These are phyloP conservation scores for Tolypocladium pustulatum DNA, from an alignment of 2,329 filamentous ascomycete genomes.

Conservation along the genomic window DNA sequence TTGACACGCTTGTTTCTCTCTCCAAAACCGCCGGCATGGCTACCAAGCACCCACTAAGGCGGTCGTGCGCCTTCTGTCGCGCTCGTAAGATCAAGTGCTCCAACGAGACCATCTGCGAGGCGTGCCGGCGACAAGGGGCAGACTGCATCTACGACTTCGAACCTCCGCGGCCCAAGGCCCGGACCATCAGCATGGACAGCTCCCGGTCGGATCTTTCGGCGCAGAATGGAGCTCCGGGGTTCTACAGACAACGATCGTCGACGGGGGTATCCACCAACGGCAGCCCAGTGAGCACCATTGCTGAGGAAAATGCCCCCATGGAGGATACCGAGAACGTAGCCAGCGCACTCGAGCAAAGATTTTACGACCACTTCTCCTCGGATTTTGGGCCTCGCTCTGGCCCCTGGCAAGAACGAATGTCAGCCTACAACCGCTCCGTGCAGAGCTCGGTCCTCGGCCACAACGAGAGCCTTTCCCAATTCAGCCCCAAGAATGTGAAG, in stretches of 20 bases:
- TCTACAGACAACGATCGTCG: constrained; percentile 14
- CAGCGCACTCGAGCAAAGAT: constrained; percentile 16
- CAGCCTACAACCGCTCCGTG: constrained; percentile 8
- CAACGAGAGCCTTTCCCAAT: constrained; percentile 8
- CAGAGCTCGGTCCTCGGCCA: constrained; percentile 5
- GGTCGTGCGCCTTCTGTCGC: constrained; percentile 25
- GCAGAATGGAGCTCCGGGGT: constrained; percentile 8
- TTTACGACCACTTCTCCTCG: constrained; percentile 17
- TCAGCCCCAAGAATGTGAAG: constrained; percentile 9
- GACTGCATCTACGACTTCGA: constrained; percentile 29
- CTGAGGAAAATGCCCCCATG: constrained; percentile 9
- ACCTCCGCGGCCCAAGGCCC: constrained; percentile 16
- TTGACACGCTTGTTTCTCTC: not conserved
- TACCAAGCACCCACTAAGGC: constrained; percentile 20
- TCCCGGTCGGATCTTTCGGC: constrained; percentile 7
- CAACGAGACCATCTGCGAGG: constrained; percentile 26
- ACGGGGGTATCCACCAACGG: constrained; percentile 13
- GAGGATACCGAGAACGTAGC: constrained; percentile 17
- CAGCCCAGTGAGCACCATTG: constrained; percentile 10
- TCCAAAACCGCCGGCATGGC: constrained; percentile 10
- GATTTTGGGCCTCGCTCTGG: constrained; percentile 6
- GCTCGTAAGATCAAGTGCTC: constrained; percentile 27
- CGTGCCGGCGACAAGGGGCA: constrained; percentile 22
- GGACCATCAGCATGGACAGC: constrained; percentile 16
- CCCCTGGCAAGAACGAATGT: constrained; percentile 12